A percentile compares a stretch with the other conserved stretches of the same genome.
These are phyloP conservation scores for Quercus wislizeni DNA, from an alignment of 306 rosid genomes.

Conservation along the genomic window DNA sequence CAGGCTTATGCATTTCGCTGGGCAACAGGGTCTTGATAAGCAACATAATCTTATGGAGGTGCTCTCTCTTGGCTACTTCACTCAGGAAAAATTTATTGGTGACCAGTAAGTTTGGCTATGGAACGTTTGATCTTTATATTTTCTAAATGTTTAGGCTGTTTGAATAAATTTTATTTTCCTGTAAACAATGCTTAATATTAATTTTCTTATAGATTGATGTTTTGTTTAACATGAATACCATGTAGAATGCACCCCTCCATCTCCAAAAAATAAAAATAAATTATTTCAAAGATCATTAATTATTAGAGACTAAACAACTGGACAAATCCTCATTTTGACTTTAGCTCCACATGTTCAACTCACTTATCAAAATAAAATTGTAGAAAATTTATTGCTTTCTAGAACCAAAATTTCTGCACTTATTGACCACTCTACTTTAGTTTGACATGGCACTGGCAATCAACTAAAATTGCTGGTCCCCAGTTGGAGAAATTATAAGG, in stretches of 20 bases:
- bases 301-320: background rate
- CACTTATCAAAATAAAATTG: background rate
- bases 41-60: constrained; percentile 84
- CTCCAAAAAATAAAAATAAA: background rate
- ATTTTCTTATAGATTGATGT: background rate
- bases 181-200: background rate
- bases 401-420: background rate
- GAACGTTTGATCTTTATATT: background rate
- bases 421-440: background rate
- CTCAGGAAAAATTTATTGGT: constrained; percentile 80
- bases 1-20: constrained; percentile 74
- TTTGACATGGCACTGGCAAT: background rate
- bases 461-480: background rate
- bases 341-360: background rate
- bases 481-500: too few relatives aligned
- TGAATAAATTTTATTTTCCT: background rate
- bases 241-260: background rate
- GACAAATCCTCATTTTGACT: background rate
- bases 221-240: background rate
- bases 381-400: background rate
- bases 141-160: background rate
- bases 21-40: constrained; percentile 65
- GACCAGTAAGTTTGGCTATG: constrained; percentile 51
- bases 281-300: background rate
- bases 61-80: constrained; percentile 75